phyloP scores from a whole-genome alignment of 2,329 filamentous ascomycete genomes.

The Ophiocordyceps camponoti-leonardi region DNA sequence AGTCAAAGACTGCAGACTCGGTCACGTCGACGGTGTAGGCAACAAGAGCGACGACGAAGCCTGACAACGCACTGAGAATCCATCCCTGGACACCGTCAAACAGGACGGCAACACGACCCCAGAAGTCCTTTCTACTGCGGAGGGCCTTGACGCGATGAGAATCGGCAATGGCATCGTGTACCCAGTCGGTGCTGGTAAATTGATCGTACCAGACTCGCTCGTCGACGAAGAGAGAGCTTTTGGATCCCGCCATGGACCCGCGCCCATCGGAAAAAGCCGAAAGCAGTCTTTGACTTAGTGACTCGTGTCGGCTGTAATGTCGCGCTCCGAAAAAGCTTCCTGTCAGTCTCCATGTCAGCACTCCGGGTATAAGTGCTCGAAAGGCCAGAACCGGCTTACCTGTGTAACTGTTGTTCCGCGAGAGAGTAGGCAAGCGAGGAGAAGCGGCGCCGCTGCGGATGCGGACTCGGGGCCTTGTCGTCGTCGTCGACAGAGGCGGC shows the following conservation, averaged over 20 bases:
- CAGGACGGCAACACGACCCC: conserved; percentile 57
- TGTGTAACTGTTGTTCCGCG: conserved; percentile 25
- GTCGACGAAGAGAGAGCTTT: conserved; percentile 50
- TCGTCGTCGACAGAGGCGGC: conserved; percentile 9
- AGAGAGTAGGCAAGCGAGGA: conserved; percentile 11
- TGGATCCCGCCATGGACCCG: conserved; percentile 44
- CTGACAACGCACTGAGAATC: conserved; percentile 82
- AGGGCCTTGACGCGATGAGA: conserved; percentile 76
- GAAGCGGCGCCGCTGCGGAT: conserved; percentile 17
- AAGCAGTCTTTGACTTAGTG: conserved; percentile 43
- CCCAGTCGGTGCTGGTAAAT: conserved; percentile 95
- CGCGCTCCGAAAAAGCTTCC: conserved; percentile 21
- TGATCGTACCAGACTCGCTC: conserved; percentile 98
- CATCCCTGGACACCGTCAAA: conserved; percentile 87
- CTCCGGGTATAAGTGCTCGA: background rate
- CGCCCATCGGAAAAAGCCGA: conserved; percentile 42
- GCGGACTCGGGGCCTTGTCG: conserved; percentile 19
- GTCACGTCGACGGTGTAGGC: conserved; percentile 83
- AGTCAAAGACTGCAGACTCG: conserved; percentile 73
- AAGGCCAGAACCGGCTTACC: conserved; percentile 12
- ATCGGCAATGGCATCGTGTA: conserved; percentile 92
- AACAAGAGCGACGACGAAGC: conserved; percentile 65
- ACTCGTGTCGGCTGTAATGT: conserved; percentile 39
- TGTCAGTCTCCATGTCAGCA: conserved; percentile 5
- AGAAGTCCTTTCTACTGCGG: conserved; percentile 64